phyloP scores from a whole-genome alignment of 2,329 filamentous ascomycete genomes.

The Colletotrichum brevisporum region DNA sequence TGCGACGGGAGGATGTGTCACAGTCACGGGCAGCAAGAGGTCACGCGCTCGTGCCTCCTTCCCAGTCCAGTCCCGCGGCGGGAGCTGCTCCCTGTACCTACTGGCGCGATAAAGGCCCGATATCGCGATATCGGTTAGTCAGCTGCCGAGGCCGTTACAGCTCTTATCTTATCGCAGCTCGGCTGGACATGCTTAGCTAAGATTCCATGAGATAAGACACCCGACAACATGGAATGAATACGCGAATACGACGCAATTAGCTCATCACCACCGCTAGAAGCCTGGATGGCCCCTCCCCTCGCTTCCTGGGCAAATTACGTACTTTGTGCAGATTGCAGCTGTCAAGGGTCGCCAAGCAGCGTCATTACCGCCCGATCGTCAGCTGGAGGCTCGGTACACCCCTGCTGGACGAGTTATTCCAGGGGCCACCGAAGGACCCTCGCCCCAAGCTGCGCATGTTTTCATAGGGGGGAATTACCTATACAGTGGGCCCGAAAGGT shows the following conservation, averaged over 20 bases:
- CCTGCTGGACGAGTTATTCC: conserved; percentile 26
- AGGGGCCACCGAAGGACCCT: conserved; percentile 19
- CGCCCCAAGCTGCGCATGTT: conserved; percentile 35
- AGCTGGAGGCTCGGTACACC: conserved; percentile 1
- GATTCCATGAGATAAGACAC: not conserved
- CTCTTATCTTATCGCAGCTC: conserved; percentile 32
- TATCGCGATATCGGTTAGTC: conserved; percentile 39
- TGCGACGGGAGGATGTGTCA: conserved; percentile 26
- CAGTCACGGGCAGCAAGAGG: conserved; percentile 1
- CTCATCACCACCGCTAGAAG: not conserved
- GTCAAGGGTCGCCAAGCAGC: conserved; percentile 21
- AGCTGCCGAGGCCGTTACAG: conserved; percentile 27
- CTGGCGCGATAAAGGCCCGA: conserved; percentile 37
- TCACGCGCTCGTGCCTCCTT: too few species aligned
- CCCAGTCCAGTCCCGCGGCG: not conserved
- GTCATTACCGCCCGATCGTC: conserved; percentile 5
- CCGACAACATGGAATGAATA: not conserved
- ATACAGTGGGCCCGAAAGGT: conserved; percentile 12
- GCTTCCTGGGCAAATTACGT: conserved; percentile 25
- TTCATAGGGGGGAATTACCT: conserved; percentile 32
- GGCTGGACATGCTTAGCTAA: conserved; percentile 11
- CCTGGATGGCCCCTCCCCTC: conserved; percentile 28
- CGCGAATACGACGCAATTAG: not conserved
- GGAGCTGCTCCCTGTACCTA: not conserved
- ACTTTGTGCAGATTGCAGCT: conserved; percentile 23